Conservation (phyloP, 2,329 filamentous ascomycete species). For the Hymenoscyphus linearis region DNA sequence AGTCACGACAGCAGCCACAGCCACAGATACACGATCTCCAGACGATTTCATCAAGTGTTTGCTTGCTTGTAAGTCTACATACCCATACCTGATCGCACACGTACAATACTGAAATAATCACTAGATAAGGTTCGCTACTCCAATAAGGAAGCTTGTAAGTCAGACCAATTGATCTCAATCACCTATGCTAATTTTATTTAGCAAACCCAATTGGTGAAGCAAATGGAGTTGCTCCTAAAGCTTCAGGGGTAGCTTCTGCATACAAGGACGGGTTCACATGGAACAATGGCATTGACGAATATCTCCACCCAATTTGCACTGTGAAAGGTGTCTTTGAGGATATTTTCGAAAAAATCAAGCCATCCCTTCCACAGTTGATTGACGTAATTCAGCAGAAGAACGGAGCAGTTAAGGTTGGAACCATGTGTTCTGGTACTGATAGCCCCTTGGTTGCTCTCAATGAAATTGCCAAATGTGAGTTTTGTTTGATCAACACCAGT, state of each 20-base stretch:
- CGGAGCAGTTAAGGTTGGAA: constrained; percentile 49
- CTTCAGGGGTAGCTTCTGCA: background rate
- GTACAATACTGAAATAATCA: too few species aligned
- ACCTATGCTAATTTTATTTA: background rate
- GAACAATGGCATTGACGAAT: constrained; percentile 9
- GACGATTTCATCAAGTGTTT: background rate
- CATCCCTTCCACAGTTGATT: background rate
- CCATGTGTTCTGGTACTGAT: constrained; percentile 76
- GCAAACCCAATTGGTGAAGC: background rate
- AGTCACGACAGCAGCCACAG: too few species aligned
- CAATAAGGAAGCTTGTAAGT: too few species aligned
- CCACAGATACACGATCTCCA: too few species aligned
- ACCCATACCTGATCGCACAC: too few species aligned
- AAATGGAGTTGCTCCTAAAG: too few species aligned
- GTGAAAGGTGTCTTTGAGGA: background rate
- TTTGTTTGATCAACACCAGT: background rate
- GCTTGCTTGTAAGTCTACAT: background rate
- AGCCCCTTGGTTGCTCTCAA: constrained; percentile 63
- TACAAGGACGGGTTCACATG: background rate
- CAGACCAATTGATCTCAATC: background rate
- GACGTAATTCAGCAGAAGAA: background rate
- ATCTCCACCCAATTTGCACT: background rate
- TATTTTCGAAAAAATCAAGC: background rate
- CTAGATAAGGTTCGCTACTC: too few species aligned
- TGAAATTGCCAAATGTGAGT: constrained; percentile 45